Percentiles rank a stretch among this genome's conserved stretches.
phyloP scores from a whole-genome alignment of 805 yeast species.

The Myxozyma sirexii region DNA sequence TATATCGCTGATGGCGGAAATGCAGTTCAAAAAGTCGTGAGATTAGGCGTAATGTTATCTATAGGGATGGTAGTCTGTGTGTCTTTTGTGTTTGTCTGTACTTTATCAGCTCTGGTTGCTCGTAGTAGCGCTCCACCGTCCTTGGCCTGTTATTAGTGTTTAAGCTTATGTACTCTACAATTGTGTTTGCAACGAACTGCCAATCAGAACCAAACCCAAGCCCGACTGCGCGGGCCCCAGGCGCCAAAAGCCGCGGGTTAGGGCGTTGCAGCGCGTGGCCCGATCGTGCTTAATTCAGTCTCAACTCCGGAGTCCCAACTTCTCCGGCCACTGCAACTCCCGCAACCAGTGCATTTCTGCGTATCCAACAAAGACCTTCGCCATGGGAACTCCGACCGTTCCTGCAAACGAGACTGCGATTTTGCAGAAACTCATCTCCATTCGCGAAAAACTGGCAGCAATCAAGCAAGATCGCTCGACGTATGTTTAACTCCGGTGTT shows the following conservation, averaged over 20 bases:
- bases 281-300: background rate
- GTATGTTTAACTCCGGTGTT: slow-evolving; percentile 33
- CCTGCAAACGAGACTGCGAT: slow-evolving; percentile 41
- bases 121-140: background rate
- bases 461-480: slow-evolving; percentile 44
- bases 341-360: background rate
- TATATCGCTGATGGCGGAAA: slow-evolving; percentile 27
- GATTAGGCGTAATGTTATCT: background rate
- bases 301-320: background rate
- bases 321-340: background rate
- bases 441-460: slow-evolving; percentile 38
- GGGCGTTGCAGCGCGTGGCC: background rate
- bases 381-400: slow-evolving; percentile 27
- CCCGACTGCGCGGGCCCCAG: background rate
- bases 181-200: background rate
- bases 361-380: background rate
- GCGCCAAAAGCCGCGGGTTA: background rate
- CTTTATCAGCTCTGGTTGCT: too few species aligned
- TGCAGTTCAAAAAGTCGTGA: slow-evolving; percentile 27
- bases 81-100: background rate
- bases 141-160: background rate
- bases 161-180: background rate
- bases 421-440: slow-evolving; percentile 37
- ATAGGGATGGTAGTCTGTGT: background rate
- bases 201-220: background rate